Evolutionary conservation across 306 rosid species (phyloP).

Genomic region (Quercus bicolor): DNA sequence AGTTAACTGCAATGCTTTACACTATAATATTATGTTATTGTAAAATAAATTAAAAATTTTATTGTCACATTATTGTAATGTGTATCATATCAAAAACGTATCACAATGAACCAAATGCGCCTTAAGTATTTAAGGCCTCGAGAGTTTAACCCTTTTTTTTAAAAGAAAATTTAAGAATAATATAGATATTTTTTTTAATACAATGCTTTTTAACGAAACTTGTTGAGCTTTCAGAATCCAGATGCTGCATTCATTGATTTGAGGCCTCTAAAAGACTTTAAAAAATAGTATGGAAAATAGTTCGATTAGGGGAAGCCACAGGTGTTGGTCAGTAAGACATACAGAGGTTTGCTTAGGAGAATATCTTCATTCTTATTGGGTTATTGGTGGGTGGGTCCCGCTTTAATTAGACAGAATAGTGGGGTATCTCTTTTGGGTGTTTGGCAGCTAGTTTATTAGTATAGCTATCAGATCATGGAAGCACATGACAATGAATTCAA

Average conservation of each 20-base stretch:
- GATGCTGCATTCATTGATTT: no score
- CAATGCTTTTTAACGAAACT: no score
- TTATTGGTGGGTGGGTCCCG: constrained; percentile 57
- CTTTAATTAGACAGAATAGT: constrained; percentile 27
- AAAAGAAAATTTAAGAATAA: no score
- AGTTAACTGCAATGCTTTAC: background rate
- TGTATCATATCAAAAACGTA: no score
- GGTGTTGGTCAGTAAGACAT: constrained; percentile 25
- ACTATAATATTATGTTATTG: no score
- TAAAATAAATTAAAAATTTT: no score
- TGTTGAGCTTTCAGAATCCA: no score
- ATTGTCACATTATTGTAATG: no score
- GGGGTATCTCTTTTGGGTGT: constrained; percentile 56
- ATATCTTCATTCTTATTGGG: constrained; percentile 45
- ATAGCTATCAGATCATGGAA: constrained; percentile 56
- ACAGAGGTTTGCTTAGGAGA: constrained; percentile 36
- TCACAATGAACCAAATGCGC: no score
- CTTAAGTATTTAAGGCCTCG: no score
- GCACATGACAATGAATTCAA: constrained; percentile 52
- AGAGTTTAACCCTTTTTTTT: no score
- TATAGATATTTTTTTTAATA: no score
- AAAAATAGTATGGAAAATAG: background rate
- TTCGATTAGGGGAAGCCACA: background rate
- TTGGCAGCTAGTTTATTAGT: constrained; percentile 38
- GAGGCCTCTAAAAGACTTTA: background rate